Evolutionary conservation across 441 rosid genomes (phyloP).

Genomic region (Brassica hybrid): DNA sequence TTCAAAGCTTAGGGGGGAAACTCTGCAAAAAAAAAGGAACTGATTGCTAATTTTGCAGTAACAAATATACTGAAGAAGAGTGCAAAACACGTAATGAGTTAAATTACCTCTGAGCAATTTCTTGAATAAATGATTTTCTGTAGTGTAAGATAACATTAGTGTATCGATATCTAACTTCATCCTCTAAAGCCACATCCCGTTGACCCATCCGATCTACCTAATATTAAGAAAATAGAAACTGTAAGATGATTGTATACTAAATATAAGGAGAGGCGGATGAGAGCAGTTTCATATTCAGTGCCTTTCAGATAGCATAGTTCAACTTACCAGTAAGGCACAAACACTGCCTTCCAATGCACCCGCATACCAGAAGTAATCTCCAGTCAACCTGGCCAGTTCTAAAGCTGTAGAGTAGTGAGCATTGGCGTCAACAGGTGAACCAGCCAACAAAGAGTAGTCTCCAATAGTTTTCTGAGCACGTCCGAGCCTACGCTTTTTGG

Average conservation of each 20-base stretch:
- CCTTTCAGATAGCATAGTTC: constrained; percentile 5
- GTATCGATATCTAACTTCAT: constrained; percentile 84
- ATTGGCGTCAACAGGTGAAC: constrained; percentile 98
- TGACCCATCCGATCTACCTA: constrained; percentile 87
- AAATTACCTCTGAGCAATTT: constrained; percentile 84
- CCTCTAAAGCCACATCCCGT: constrained; percentile 74
- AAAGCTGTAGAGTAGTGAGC: constrained; percentile 95
- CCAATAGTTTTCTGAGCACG: constrained; percentile 98
- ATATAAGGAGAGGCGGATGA: constrained; percentile 5
- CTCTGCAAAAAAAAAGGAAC: constrained; percentile 60
- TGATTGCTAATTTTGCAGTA: constrained; percentile 21
- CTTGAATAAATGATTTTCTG: constrained; percentile 92
- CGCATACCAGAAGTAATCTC: constrained; percentile 96
- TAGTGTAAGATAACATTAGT: constrained; percentile 80
- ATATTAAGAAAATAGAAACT: constrained; percentile 39
- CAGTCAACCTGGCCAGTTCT: constrained; percentile 87
- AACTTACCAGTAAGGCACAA: constrained; percentile 85
- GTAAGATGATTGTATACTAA: constrained; percentile 7
- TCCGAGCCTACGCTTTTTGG: constrained; percentile 90
- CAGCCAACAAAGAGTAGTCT: constrained; percentile 95
- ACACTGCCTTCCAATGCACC: constrained; percentile 98
- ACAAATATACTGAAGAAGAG: constrained; percentile 20
- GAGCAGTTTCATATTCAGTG: constrained; percentile 1
- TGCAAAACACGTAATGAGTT: constrained; percentile 10
- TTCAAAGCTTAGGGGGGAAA: constrained; percentile 96